Base-by-base conservation (phyloP, 1,139 yeast genomes). In the Scheffersomyces insectosa region DNA sequence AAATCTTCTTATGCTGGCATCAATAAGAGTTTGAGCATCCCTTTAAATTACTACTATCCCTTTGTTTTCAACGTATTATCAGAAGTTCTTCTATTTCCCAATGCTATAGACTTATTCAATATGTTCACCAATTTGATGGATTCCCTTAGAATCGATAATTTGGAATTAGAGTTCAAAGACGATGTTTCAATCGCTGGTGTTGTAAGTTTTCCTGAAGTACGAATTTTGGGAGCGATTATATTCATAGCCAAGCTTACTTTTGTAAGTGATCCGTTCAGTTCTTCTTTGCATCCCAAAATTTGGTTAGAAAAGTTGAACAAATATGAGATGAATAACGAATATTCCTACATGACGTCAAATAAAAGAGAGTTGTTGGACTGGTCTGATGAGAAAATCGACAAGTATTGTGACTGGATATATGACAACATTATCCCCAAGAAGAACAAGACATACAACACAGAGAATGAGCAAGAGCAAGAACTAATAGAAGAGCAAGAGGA, bases 391-490 rank as follows among this genome's bases (percentile, higher is more conserved):
- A 66, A 75, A 43, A 63, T 70, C 7, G 62, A 63, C 12, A 54
- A 60, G 20, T 79, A 76, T 52, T 63, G 75, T 37, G 63, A 70
- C 28, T 74, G 77, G 70, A 62, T 77, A 28, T 62, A 66, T 43
- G 63, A 63, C 5, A 59, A 65, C 33, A 47, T 72, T 20, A 52
- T 74, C 1, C 68, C 66, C 2, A 57, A 57, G 41, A 52, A 55
- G 16, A 46, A 49, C 38, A 52, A 56, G 32, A 44, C 53, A 6
- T 41, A 43, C 9, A 43, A 37, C 28, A 37, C 28, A 4, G 8
- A 15, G 9, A 11, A 50, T 0, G 43, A 49, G 2, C 54, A 52
- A 4, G 50, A 50, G 10, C 44, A 46, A 13, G 49, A 48, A 5
- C 42, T 12, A 30, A n/a, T 7, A 8, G 23, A 43, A n/a, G 20